phyloP scores from a whole-genome alignment of 148 eudicot species.

The Fallopia convolvulus region DNA sequence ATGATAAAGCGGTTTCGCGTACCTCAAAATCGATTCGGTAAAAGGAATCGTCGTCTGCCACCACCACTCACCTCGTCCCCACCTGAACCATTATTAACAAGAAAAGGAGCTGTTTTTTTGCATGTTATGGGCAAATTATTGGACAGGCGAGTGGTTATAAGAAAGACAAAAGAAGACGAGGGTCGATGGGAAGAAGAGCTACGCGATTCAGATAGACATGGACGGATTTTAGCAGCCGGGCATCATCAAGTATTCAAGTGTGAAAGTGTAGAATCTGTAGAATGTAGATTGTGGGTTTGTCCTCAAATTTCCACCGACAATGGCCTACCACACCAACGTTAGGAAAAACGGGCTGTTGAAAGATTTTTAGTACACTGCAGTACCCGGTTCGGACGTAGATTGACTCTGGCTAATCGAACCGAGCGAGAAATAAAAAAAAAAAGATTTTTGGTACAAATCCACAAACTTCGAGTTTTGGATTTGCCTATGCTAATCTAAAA shows the following conservation, averaged over 20 bases:
- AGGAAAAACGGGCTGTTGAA: neutral
- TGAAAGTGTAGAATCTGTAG: neutral
- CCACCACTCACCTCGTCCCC: neutral
- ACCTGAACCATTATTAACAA: no score
- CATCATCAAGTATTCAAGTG: neutral
- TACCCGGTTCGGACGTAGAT: no score
- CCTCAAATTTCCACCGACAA: constrained; percentile 4
- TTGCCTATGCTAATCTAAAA: no score
- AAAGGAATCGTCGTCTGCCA: neutral
- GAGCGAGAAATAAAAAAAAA: no score
- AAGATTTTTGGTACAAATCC: no score
- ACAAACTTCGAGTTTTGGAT: no score
- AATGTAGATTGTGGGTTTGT: neutral
- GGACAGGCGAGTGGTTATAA: neutral
- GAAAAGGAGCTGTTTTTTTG: neutral
- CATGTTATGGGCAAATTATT: neutral
- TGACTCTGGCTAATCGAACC: no score
- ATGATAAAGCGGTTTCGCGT: neutral
- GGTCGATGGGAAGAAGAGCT: neutral
- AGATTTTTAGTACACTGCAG: no score
- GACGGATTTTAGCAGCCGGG: neutral
- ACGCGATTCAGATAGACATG: neutral
- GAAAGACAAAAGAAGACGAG: neutral
- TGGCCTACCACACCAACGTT: constrained; percentile 2
- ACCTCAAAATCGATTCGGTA: neutral